These are phyloP conservation scores for Xerocomus nothofagi DNA, from an alignment of 1,284 basidiomycete genomes.

Conservation along the genomic window DNA sequence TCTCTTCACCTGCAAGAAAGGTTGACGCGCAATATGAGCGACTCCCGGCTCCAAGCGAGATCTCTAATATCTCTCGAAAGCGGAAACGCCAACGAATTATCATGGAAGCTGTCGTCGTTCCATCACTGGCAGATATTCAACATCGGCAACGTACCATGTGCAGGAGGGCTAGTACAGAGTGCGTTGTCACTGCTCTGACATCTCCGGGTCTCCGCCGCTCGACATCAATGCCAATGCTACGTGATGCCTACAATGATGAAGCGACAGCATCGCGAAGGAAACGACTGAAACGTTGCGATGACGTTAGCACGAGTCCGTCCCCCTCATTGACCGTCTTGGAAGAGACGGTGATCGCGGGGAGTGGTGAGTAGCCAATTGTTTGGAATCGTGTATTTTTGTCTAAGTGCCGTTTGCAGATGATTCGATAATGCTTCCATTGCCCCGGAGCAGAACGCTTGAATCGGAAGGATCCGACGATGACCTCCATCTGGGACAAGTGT, in stretches of 20 bases:
- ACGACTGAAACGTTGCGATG: conserved; percentile 28
- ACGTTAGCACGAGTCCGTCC: conserved; percentile 18
- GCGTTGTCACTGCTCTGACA: neutral
- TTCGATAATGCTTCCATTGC: conserved; percentile 40
- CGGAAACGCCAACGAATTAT: conserved; percentile 50
- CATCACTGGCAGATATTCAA: conserved; percentile 37
- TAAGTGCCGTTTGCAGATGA: conserved; percentile 38
- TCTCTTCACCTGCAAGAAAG: conserved; percentile 23
- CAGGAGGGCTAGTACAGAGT: conserved; percentile 27
- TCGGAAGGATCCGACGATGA: conserved; percentile 56
- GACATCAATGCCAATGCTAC: conserved; percentile 26
- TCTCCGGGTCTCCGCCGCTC: conserved; percentile 28
- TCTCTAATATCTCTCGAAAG: conserved; percentile 20
- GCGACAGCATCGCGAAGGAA: conserved; percentile 15
- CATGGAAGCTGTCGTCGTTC: conserved; percentile 58
- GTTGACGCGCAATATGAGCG: neutral
- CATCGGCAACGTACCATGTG: conserved; percentile 17
- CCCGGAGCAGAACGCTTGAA: conserved; percentile 6
- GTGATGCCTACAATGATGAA: conserved; percentile 18
- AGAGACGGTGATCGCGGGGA: conserved; percentile 40
- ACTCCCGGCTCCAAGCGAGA: neutral
- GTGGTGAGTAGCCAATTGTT: conserved; percentile 39
- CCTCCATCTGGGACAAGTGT: conserved; percentile 60
- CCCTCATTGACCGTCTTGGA: conserved; percentile 36
- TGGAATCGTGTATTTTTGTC: neutral